These are phyloP conservation scores for Parmelia sp. DNA, from an alignment of 495 filamentous ascomycete species.

Conservation along the genomic window DNA sequence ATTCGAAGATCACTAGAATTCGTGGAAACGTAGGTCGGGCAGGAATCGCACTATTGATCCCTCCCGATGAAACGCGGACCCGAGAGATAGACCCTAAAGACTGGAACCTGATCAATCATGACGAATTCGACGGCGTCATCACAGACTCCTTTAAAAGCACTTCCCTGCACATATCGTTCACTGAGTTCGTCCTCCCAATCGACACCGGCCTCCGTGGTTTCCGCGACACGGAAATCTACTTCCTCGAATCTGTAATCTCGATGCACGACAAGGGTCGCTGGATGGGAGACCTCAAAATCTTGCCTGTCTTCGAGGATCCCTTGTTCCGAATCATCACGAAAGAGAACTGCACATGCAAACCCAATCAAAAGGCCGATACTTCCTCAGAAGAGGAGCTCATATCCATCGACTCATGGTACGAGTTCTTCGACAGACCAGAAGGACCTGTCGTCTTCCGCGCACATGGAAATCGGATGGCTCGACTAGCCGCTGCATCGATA, in stretches of 20 bases:
- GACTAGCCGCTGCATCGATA: slow-evolving; percentile 23
- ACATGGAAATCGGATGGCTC: slow-evolving; percentile 24
- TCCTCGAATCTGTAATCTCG: slow-evolving; percentile 33
- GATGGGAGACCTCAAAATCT: slow-evolving; percentile 32
- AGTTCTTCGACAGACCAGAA: slow-evolving; percentile 24
- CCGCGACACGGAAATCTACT: slow-evolving; percentile 27
- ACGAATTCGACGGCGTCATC: slow-evolving; percentile 29
- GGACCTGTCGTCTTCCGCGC: slow-evolving; percentile 20
- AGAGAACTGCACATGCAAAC: not conserved
- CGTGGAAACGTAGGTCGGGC: slow-evolving; percentile 35
- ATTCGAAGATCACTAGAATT: slow-evolving; percentile 23
- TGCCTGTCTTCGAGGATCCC: slow-evolving; percentile 14
- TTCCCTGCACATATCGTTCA: slow-evolving; percentile 40
- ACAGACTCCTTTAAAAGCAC: slow-evolving; percentile 31
- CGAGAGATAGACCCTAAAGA: slow-evolving; percentile 12
- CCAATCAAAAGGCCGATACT: not conserved
- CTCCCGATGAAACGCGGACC: slow-evolving; percentile 26
- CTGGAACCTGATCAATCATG: slow-evolving; percentile 30
- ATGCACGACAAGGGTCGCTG: slow-evolving; percentile 33
- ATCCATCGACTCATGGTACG: slow-evolving; percentile 26
- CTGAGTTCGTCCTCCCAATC: slow-evolving; percentile 29
- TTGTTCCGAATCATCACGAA: slow-evolving; percentile 8
- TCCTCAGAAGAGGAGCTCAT: too few species aligned
- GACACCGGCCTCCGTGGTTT: slow-evolving; percentile 21
- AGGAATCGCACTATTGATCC: slow-evolving; percentile 32